phyloP scores from a whole-genome alignment of 2,329 filamentous ascomycete species.

The Aspergillus fructus region DNA sequence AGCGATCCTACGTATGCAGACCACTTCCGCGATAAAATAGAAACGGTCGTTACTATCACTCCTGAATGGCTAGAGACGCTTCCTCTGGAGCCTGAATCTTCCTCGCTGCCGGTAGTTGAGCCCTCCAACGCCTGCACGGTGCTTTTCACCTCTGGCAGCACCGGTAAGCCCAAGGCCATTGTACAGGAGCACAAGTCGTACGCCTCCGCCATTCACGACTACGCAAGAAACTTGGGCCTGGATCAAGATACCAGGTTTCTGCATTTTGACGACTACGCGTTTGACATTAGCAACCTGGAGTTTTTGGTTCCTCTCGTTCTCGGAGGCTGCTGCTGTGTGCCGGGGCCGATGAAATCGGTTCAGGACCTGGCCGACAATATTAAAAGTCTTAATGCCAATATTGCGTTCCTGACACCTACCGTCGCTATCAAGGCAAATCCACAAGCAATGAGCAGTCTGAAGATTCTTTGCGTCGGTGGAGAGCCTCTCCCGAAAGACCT shows the following conservation, averaged over 20 bases:
- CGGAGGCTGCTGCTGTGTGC: not conserved
- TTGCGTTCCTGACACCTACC: conserved; percentile 26
- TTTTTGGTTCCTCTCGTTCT: not conserved
- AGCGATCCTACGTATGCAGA: not conserved
- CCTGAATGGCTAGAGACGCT: not conserved
- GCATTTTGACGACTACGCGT: conserved; percentile 1
- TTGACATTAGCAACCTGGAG: conserved; percentile 5
- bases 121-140: not conserved
- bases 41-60: not conserved
- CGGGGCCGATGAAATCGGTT: not conserved
- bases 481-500: conserved; percentile 25
- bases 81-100: not conserved
- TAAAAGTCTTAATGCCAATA: conserved; percentile 21
- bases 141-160: not conserved
- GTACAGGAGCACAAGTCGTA: not conserved
- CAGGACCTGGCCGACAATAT: conserved; percentile 3
- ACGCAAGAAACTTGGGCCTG: not conserved
- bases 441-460: conserved; percentile 17
- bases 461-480: conserved; percentile 27
- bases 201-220: not conserved
- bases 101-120: not conserved
- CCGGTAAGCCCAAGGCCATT: not conserved
- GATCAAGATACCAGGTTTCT: not conserved
- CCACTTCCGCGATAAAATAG: not conserved
- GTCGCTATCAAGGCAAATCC: conserved; percentile 24